These are phyloP conservation scores for Neoboletus magnificus DNA, from an alignment of 768 basidiomycete genomes.

Conservation along the genomic window DNA sequence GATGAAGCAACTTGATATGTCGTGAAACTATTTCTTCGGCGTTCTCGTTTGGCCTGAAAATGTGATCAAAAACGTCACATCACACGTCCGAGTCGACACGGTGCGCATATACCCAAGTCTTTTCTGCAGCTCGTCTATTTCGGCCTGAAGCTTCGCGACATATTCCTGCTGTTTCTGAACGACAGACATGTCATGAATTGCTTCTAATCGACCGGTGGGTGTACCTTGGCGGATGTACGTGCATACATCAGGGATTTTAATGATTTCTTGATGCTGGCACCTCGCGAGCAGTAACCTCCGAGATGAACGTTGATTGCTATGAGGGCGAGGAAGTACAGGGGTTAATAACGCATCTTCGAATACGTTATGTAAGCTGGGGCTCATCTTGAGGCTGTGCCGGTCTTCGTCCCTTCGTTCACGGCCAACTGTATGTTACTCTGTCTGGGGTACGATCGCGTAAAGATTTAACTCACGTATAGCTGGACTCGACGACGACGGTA, in stretches of 20 bases:
- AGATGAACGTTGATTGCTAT: too few species aligned
- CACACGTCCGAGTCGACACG: background rate
- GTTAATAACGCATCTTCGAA: too few species aligned
- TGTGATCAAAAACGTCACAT: background rate
- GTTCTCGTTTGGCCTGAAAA: constrained; percentile 40
- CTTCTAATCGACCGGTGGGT: background rate
- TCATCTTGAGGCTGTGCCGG: too few species aligned
- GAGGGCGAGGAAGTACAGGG: too few species aligned
- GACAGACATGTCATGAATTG: background rate
- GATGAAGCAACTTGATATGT: constrained; percentile 70
- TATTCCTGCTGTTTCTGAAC: constrained; percentile 51
- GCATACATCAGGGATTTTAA: constrained; percentile 24
- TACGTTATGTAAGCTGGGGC: too few species aligned
- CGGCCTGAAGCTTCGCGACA: constrained; percentile 44
- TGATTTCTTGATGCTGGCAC: background rate
- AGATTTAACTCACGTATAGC: too few species aligned
- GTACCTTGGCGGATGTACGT: constrained; percentile 29
- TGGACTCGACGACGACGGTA: too few species aligned
- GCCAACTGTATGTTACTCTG: too few species aligned
- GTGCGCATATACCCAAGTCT: constrained; percentile 40
- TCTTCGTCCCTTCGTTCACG: too few species aligned
- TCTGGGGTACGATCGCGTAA: too few species aligned
- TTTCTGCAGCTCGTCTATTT: constrained; percentile 46
- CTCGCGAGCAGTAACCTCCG: too few species aligned
- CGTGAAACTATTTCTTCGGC: constrained; percentile 58